Percentiles rank a stretch among this genome's conserved stretches.
These are phyloP conservation scores for Artemisia tridentata DNA, from an alignment of 129 eudicot species.

Conservation along the genomic window DNA sequence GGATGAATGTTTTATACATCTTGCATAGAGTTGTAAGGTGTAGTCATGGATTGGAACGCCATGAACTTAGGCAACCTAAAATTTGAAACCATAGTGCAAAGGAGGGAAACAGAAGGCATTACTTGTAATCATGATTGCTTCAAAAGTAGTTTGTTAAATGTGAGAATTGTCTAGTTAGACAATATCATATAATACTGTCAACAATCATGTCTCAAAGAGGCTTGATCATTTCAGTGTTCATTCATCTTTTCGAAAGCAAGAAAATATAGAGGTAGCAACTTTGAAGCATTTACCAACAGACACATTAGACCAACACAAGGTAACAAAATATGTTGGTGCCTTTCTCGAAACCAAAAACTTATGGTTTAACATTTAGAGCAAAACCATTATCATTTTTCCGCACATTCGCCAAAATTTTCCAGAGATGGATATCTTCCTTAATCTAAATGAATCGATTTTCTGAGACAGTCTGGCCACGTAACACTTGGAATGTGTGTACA, in stretches of 20 bases:
- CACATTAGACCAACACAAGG: neutral
- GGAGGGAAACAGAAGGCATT: neutral
- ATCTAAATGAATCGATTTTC: neutral
- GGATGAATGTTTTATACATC: too few relatives aligned
- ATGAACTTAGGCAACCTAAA: neutral
- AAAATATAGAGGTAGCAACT: neutral
- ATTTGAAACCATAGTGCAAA: neutral
- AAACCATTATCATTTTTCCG: neutral
- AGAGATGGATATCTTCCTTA: neutral
- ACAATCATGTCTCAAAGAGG: neutral
- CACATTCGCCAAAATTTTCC: neutral
- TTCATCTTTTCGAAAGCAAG: neutral
- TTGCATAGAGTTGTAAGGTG: neutral
- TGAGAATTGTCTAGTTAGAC: neutral
- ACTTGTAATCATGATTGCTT: neutral
- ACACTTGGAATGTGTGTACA: neutral
- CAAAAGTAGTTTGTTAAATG: neutral
- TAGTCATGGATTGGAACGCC: neutral
- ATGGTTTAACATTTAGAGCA: too few relatives aligned
- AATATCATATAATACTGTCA: neutral
- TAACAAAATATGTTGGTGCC: neutral
- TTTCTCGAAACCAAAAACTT: neutral
- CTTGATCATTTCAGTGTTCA: neutral
- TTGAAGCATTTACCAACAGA: neutral
- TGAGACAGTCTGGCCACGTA: neutral